A percentile compares a stretch with the other conserved stretches of the same genome.
Conservation (phyloP, 73 alveolate genomes). For the Paramecium sexaurelia region DNA sequence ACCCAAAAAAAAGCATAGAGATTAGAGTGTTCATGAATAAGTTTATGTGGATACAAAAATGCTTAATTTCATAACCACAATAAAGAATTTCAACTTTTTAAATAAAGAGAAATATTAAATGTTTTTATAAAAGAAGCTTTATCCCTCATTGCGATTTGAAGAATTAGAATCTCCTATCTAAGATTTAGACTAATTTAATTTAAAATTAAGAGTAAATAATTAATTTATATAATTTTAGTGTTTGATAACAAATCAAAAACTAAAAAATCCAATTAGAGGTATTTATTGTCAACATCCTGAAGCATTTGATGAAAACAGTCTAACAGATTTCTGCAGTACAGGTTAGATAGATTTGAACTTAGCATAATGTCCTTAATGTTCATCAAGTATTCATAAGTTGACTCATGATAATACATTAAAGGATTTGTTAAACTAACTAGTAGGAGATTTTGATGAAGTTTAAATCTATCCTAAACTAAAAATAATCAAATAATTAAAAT, state of each 20-base stretch:
- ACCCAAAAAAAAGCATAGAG: not conserved
- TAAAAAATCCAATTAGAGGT: conserved; percentile 29
- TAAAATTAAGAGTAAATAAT: not conserved
- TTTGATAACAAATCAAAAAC: not conserved
- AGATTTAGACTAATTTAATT: not conserved
- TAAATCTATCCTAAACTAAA: not conserved
- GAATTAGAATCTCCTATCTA: conserved; percentile 33
- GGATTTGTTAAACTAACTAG: not conserved
- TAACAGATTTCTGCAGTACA: not conserved
- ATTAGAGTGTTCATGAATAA: conserved; percentile 4
- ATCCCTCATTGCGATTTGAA: not conserved
- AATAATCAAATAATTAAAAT: not conserved
- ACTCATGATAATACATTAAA: not conserved
- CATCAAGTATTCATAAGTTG: not conserved
- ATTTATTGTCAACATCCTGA: not conserved
- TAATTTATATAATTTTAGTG: not conserved
- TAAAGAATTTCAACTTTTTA: not conserved
- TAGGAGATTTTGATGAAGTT: not conserved
- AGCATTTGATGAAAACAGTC: not conserved
- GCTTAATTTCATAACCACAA: not conserved
- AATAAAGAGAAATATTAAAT: not conserved
- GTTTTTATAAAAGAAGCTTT: not conserved
- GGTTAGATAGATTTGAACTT: not conserved
- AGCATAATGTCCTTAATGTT: not conserved
- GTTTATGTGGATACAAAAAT: conserved; percentile 28